phyloP scores from a whole-genome alignment of 139 green algal species.

The Chlorella ohadii region DNA sequence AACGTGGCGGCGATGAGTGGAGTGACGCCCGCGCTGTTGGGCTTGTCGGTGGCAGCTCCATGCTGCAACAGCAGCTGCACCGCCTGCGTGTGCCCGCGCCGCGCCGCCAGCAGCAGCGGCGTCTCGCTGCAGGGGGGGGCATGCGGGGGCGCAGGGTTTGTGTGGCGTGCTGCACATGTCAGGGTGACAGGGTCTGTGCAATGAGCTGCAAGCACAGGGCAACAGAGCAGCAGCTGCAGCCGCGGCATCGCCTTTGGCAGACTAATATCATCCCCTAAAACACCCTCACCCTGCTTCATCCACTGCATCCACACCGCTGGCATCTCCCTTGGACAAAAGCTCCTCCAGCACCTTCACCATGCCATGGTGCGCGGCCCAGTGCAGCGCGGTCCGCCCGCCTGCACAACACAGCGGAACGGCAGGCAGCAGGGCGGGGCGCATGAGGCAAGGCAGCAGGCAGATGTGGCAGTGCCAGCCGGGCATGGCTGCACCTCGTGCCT shows the following conservation, averaged over 20 bases:
- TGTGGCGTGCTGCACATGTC: too few relatives aligned
- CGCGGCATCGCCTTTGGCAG: too few relatives aligned
- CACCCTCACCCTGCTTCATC: conserved; percentile 2
- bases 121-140: conserved; percentile 10
- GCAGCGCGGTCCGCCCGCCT: not conserved
- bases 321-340: not conserved
- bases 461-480: too few relatives aligned
- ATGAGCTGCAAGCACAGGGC: too few relatives aligned
- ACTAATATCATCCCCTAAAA: too few relatives aligned
- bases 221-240: too few relatives aligned
- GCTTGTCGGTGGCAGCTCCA: not conserved
- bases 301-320: not conserved
- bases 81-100: not conserved
- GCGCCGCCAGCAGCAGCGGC: conserved; percentile 21
- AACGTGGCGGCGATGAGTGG: conserved; percentile 10
- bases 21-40: not conserved
- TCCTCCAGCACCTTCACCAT: conserved; percentile 1
- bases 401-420: too few relatives aligned
- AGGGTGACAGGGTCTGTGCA: too few relatives aligned
- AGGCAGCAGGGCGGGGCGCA: too few relatives aligned
- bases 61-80: conserved; percentile 13
- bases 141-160: too few relatives aligned
- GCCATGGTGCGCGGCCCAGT: conserved; percentile 23
- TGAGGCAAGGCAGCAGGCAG: too few relatives aligned
- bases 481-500: too few relatives aligned